Evolutionary conservation across 768 basidiomycete species (phyloP).

Genomic region (Gymnopilus junonius): DNA sequence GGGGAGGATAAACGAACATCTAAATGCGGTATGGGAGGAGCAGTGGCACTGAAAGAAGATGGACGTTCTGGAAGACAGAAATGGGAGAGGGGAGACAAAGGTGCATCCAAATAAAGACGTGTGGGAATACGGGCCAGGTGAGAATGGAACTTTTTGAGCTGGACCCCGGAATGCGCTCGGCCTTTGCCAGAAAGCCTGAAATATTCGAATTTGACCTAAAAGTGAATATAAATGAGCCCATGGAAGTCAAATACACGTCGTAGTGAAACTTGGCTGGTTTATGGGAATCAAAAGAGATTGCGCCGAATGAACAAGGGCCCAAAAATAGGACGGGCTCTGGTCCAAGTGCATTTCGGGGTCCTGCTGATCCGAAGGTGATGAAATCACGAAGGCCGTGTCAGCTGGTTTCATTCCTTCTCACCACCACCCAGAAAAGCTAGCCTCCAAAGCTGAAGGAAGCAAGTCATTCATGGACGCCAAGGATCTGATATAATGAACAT

Average conservation of each 20-base stretch:
- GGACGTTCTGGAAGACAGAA: not conserved
- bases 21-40: not conserved
- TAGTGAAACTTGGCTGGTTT: too few relatives aligned
- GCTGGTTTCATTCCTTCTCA: not conserved
- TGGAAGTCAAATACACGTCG: too few relatives aligned
- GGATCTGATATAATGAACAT: too few relatives aligned
- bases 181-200: not conserved
- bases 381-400: not conserved
- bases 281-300: not conserved
- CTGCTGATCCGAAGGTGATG: not conserved
- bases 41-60: not conserved
- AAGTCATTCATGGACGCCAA: too few relatives aligned
- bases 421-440: not conserved
- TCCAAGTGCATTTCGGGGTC: not conserved
- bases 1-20: not conserved
- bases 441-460: too few relatives aligned
- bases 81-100: slow-evolving; percentile 1
- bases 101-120: not conserved
- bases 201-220: not conserved
- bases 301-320: not conserved
- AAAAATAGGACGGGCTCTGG: not conserved
- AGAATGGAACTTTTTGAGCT: not conserved
- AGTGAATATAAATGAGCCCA: not conserved
- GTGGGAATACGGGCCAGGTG: not conserved
- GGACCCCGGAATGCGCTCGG: not conserved